Percentiles rank a stretch among this genome's conserved stretches.
phyloP scores from a whole-genome alignment of 2,329 filamentous ascomycete genomes.

The Epichloe gansuensis region DNA sequence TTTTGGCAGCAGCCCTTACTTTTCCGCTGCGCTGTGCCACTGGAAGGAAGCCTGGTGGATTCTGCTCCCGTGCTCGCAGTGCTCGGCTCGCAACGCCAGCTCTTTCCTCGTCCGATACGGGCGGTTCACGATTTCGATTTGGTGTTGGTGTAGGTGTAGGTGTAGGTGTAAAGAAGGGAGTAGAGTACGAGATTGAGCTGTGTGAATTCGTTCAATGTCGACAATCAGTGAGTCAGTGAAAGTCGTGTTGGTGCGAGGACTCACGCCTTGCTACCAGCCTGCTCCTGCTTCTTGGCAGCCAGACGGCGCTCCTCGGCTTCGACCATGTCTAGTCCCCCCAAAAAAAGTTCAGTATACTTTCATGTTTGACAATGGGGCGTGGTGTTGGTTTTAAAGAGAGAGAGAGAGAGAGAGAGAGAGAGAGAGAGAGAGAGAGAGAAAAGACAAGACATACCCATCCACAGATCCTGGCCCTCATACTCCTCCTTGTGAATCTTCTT shows the following conservation, averaged over 20 bases:
- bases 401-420: background rate
- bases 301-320: constrained; percentile 60
- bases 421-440: background rate
- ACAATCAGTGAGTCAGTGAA: too few relatives aligned
- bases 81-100: background rate
- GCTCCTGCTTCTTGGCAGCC: constrained; percentile 27
- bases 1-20: background rate
- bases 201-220: background rate
- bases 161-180: background rate
- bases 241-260: background rate
- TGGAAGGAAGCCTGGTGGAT: background rate
- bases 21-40: background rate
- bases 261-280: constrained; percentile 12
- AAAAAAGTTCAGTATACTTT: too few relatives aligned
- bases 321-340: constrained; percentile 54
- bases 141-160: background rate
- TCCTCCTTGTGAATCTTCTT: constrained; percentile 80
- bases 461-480: constrained; percentile 82
- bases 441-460: constrained; percentile 54
- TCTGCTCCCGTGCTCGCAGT: background rate
- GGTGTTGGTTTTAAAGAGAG: background rate
- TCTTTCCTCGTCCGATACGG: background rate
- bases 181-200: background rate
- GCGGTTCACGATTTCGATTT: background rate
- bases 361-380: too few relatives aligned